These are phyloP conservation scores for Russula sp. DNA, from an alignment of 768 basidiomycete species.

Conservation along the genomic window DNA sequence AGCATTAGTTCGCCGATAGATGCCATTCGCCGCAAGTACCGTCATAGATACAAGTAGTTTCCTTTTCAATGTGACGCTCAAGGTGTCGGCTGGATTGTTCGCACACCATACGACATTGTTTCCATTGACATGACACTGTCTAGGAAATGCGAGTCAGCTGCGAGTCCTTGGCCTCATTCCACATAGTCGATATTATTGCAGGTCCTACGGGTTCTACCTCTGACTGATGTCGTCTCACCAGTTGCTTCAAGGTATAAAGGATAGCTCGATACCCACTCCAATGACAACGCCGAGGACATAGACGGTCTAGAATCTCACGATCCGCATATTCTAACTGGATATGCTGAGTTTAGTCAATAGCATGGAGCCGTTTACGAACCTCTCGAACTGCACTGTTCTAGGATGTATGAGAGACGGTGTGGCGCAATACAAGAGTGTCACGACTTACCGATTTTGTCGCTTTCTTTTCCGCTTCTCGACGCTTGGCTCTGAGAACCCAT, in stretches of 20 bases:
- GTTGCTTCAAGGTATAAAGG: slow-evolving; percentile 20
- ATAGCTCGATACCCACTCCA: slow-evolving; percentile 19
- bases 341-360: slow-evolving; percentile 7
- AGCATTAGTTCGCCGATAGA: not conserved
- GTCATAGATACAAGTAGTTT: slow-evolving; percentile 12
- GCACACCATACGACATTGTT: slow-evolving; percentile 23
- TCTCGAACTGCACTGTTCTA: slow-evolving; percentile 5
- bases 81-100: slow-evolving; percentile 14
- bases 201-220: slow-evolving; percentile 15
- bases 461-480: slow-evolving; percentile 9
- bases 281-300: slow-evolving; percentile 17
- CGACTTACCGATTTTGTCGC: slow-evolving; percentile 2
- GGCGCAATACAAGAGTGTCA: not conserved
- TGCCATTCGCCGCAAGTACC: not conserved
- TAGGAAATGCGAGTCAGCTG: slow-evolving; percentile 9
- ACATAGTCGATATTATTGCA: slow-evolving; percentile 7
- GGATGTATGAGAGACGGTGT: not conserved
- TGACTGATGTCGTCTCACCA: slow-evolving; percentile 17
- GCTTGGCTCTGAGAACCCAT: slow-evolving; percentile 15
- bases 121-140: slow-evolving; percentile 22
- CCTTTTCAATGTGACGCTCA: slow-evolving; percentile 16
- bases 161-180: not conserved
- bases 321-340: slow-evolving; percentile 17
- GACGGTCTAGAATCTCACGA: slow-evolving; percentile 17
- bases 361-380: slow-evolving; percentile 12